Evolutionary conservation across 352 stramenopile species (phyloP).

Genomic region (Poterioochromonas sp.): DNA sequence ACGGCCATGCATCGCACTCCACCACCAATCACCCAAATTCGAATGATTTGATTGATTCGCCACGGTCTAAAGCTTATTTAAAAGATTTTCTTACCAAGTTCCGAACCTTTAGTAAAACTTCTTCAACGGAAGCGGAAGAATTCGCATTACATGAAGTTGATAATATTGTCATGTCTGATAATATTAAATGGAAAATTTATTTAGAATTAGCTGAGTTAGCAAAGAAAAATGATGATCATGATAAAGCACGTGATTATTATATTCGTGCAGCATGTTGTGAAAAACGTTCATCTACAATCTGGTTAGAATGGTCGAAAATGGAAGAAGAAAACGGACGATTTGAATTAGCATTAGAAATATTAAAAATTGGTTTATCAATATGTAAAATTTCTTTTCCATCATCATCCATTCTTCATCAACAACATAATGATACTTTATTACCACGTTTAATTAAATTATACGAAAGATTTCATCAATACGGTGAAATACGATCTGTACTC

Average conservation of each 20-base stretch:
- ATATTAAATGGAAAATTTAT: conserved; percentile 62
- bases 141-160: background rate
- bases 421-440: conserved; percentile 61
- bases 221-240: conserved; percentile 61
- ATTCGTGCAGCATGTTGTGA: conserved; percentile 48
- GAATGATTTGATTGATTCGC: no score
- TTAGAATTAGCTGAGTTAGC: conserved; percentile 65
- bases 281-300: conserved; percentile 55
- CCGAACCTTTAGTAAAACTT: background rate
- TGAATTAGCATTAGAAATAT: conserved; percentile 53
- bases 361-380: conserved; percentile 59
- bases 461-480: conserved; percentile 60
- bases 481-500: conserved; percentile 56
- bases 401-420: no score
- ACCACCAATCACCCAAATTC: no score
- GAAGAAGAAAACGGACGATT: conserved; percentile 72
- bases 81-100: background rate
- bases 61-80: background rate
- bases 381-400: no score
- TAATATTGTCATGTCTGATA: no score
- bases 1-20: no score
- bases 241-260: conserved; percentile 37
- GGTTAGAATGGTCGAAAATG: conserved; percentile 73
- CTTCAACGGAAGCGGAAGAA: background rate
- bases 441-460: conserved; percentile 59